Evolutionary conservation across 768 basidiomycete genomes (phyloP), one percentile per base, ranked within the genome.

Genomic region (Lactarius quietus): DNA sequence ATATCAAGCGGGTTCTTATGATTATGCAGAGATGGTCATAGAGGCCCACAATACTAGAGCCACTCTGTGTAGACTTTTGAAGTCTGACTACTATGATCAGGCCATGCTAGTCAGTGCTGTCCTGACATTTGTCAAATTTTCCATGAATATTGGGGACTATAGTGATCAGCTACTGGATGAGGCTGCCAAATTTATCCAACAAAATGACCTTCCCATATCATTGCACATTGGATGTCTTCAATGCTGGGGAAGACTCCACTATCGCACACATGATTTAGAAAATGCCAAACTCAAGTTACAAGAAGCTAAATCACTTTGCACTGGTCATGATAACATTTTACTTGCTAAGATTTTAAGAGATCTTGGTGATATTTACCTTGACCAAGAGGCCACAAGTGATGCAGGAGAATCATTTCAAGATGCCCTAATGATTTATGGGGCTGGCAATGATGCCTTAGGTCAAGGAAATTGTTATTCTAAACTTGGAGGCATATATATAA

Each of bases 91-190:
- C 23, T 15, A 31, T 5, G 33, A 51, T n/a, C 31, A 54, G 23
- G 26, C 26, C 12, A 23, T 6, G 14, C 29, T 52, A 3, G 51
- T 52, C n/a, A 38, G 38, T 48, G 61, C 61, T 29, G 52, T 52
- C 26, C 6, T 29, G 10, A 35, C 45, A 52, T 61, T 35, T 26
- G 52, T 48, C 6, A 26, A 53, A 7, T 61, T 61, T 12, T 53
- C 33, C 48, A 61, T 61, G 18, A 52, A 33, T 26, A 61, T 61
- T 52, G 61, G 61, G 6, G 48, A 51, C 45, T 52, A 52, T 23
- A 33, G 31, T 52, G 61, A 61, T 8, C n/a, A 26, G 31, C 51
- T 61, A 26, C 14, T 61, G 14, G 36, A 38, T 23, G 26, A 33
- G 15, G 61, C 61, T 10, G 23, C 35, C 6, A 23, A 36, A 8